Conservation (phyloP, 371 early-diverging fungal genomes). For the Vairimorpha necatrix region DNA sequence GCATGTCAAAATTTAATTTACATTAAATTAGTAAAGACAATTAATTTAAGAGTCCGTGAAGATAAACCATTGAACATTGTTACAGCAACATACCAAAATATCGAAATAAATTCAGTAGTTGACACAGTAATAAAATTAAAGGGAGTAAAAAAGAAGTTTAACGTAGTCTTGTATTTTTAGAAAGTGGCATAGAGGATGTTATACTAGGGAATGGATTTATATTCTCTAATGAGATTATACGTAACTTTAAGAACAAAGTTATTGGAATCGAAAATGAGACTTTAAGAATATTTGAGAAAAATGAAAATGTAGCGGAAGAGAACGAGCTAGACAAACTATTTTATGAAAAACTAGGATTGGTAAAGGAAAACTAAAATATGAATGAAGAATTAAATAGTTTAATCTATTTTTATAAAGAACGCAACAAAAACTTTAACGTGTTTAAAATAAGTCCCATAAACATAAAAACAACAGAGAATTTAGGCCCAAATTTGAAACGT, state of each 20-base stretch:
- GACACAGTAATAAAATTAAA: not conserved
- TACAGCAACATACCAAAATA: not conserved
- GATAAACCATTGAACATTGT: not conserved
- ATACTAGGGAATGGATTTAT: constrained; percentile 4
- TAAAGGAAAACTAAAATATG: not conserved
- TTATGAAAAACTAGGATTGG: not conserved
- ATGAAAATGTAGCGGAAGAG: not conserved
- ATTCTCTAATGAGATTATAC: not conserved
- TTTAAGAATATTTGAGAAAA: not conserved
- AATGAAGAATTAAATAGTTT: not conserved
- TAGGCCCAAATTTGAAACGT: not conserved
- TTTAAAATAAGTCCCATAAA: not conserved
- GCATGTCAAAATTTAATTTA: not conserved
- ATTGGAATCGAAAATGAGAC: not conserved
- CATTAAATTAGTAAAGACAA: not conserved
- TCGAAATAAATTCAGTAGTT: not conserved
- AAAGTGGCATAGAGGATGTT: not conserved
- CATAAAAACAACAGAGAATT: not conserved
- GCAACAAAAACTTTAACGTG: not conserved
- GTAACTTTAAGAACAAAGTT: constrained; percentile 1
- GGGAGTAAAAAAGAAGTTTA: not conserved
- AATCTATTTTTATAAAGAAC: not conserved
- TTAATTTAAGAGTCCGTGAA: not conserved
- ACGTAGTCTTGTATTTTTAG: not conserved
- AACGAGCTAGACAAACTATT: constrained; percentile 13